Conservation (phyloP, 2,329 filamentous ascomycete species). For the Ascochyta koolunga region DNA sequence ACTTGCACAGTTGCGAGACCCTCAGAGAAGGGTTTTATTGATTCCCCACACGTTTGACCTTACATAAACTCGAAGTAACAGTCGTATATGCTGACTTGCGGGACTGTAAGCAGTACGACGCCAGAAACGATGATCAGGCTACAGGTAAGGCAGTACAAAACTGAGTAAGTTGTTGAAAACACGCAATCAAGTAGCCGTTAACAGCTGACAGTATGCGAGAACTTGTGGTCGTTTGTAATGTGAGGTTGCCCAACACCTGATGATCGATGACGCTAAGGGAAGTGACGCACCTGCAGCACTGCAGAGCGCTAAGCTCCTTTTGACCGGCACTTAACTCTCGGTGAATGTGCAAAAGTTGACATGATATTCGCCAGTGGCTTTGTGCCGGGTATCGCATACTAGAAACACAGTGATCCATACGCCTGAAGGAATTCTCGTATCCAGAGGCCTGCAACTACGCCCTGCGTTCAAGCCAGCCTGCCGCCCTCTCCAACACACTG, state of each 20-base stretch:
- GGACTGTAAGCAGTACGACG: not conserved
- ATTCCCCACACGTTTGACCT: not conserved
- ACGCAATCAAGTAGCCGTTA: not conserved
- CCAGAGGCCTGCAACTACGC: constrained; percentile 19
- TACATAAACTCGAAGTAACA: not conserved
- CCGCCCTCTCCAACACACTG: constrained; percentile 39
- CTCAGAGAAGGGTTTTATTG: not conserved
- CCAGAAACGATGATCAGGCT: not conserved
- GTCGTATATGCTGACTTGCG: not conserved
- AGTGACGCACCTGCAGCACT: constrained; percentile 15
- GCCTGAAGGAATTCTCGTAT: constrained; percentile 4
- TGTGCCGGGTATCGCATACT: constrained; percentile 12
- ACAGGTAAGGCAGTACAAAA: not conserved
- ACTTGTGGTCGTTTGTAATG: not conserved
- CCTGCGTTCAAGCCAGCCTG: constrained; percentile 45
- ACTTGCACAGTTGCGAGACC: not conserved
- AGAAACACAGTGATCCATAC: constrained; percentile 2
- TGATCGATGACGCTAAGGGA: constrained; percentile 11
- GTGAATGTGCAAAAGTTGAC: constrained; percentile 6
- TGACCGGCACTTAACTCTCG: not conserved
- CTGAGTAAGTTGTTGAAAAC: not conserved
- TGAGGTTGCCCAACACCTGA: not conserved
- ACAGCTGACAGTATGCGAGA: not conserved
- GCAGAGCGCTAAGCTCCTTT: constrained; percentile 5
- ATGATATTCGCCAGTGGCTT: constrained; percentile 3